Evolutionary conservation across 352 stramenopile genomes (phyloP), one percentile per base, ranked within the genome.

Genomic region (Pythium scleroteichum): DNA sequence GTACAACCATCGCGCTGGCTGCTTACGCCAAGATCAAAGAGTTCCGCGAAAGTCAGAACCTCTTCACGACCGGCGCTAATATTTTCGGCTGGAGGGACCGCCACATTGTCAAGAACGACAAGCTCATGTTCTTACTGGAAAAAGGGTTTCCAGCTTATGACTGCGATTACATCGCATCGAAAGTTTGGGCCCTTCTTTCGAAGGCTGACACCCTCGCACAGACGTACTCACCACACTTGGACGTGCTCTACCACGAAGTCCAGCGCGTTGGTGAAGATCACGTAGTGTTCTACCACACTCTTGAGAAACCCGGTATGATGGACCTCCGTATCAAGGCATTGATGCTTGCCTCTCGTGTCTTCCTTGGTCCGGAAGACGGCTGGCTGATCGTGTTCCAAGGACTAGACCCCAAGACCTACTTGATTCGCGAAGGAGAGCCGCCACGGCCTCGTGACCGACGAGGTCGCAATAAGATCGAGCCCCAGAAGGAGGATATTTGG

Each of bases 231-330:
- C 56, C 71, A 0, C 69, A 76, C 49, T 58, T 86, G 6, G 70
- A 87, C 20, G 72, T 82, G 41, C 69, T 77, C 24, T 91, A 88
- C 58, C 75, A 88, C 55, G 68, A 87, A 27, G 72, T 85, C 38
- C 81, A 91, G 68, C 75, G 72, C 23, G 56, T 91, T 17, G 71
- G 75, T 50, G 73, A 81, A 16, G 69, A 88, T 48, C 66, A 77
- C 3, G 72, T 91, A 20, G 71, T 91, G 5, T 87, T 84, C 57
- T 87, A 88, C 68, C 82, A 88, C 64, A 88, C 81, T 17, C 69
- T 88, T 19, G 77, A 91, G 62, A 73, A 76, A 22, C 64, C 75
- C 9, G 65, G 51, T 27, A 69, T 55, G 4, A 20, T 53, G 29
- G 81, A 90, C 58, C 64, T 83, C 49, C 70, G 70, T n/a, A 72